Evolutionary conservation across 75 land plant genomes (phyloP).

Genomic region (Chamaecyparis obtusa): DNA sequence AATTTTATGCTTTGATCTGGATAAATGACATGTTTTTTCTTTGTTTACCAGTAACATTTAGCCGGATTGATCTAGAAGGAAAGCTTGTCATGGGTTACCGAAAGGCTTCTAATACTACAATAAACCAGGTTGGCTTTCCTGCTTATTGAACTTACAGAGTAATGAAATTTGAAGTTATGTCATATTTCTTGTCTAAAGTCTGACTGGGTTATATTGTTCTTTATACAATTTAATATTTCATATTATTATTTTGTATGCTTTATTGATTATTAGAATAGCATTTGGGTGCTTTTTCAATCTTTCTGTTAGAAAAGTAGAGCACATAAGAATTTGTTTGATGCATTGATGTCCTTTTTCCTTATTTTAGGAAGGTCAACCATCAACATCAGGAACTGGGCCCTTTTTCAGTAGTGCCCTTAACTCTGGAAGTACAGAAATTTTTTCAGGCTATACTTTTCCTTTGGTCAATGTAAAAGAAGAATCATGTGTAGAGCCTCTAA

Average conservation of each 20-base stretch:
- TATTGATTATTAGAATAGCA: background rate
- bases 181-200: background rate
- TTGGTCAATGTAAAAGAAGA: slow-evolving; percentile 28
- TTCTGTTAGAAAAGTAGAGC: background rate
- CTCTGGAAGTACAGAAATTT: slow-evolving; percentile 34
- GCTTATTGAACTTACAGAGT: background rate
- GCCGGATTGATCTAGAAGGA: slow-evolving; percentile 82
- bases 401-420: slow-evolving; percentile 20
- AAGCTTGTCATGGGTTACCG: slow-evolving; percentile 74
- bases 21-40: background rate
- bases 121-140: slow-evolving; percentile 38
- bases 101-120: slow-evolving; percentile 45
- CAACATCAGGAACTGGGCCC: slow-evolving; percentile 32
- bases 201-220: background rate
- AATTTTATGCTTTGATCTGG: background rate
- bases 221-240: background rate
- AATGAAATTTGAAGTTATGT: background rate
- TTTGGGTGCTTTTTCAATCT: background rate
- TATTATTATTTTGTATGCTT: background rate
- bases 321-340: background rate
- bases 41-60: slow-evolving; percentile 61
- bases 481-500: slow-evolving; percentile 17
- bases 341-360: background rate
- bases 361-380: slow-evolving; percentile 43
- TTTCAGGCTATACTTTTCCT: slow-evolving; percentile 17